Evolutionary conservation across 2,329 filamentous ascomycete species (phyloP).

Genomic region (Colletotrichum plurivorum): DNA sequence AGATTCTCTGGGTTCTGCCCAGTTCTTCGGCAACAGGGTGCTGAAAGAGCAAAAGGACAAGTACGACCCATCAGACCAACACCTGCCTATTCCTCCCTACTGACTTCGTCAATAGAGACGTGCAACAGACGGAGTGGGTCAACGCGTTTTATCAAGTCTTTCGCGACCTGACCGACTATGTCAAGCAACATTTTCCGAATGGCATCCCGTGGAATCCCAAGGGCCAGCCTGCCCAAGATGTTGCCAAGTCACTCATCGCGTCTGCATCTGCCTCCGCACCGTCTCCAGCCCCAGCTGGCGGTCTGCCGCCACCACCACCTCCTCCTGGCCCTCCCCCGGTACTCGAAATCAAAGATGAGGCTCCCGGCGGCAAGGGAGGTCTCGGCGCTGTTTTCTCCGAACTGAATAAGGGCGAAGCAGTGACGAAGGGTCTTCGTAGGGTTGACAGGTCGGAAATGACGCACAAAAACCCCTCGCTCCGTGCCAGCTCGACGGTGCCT

Average conservation of each 20-base stretch:
- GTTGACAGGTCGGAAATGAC: constrained; percentile 98
- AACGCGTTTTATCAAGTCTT: constrained; percentile 94
- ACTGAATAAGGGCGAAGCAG: constrained; percentile 88
- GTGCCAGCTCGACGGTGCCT: constrained; percentile 79
- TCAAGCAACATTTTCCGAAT: constrained; percentile 84
- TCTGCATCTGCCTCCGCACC: constrained; percentile 56
- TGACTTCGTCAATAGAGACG: constrained; percentile 68
- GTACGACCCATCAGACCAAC: constrained; percentile 47
- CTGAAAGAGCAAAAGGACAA: constrained; percentile 89
- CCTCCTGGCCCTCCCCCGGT: constrained; percentile 80
- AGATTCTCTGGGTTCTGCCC: constrained; percentile 85
- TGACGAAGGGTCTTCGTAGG: constrained; percentile 91
- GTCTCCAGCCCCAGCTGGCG: constrained; percentile 67
- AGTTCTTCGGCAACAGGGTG: constrained; percentile 96
- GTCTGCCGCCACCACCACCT: constrained; percentile 75
- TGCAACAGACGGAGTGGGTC: constrained; percentile 87
- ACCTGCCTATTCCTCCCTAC: background rate
- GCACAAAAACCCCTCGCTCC: constrained; percentile 94
- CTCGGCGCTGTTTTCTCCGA: constrained; percentile 92
- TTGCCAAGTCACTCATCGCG: constrained; percentile 70
- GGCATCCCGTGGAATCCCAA: constrained; percentile 91
- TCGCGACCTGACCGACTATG: constrained; percentile 84
- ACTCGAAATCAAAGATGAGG: constrained; percentile 69
- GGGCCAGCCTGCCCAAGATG: constrained; percentile 80
- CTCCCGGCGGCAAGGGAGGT: constrained; percentile 68